Evolutionary conservation across 768 basidiomycete species (phyloP).

Genomic region (Chalciporus chontae): DNA sequence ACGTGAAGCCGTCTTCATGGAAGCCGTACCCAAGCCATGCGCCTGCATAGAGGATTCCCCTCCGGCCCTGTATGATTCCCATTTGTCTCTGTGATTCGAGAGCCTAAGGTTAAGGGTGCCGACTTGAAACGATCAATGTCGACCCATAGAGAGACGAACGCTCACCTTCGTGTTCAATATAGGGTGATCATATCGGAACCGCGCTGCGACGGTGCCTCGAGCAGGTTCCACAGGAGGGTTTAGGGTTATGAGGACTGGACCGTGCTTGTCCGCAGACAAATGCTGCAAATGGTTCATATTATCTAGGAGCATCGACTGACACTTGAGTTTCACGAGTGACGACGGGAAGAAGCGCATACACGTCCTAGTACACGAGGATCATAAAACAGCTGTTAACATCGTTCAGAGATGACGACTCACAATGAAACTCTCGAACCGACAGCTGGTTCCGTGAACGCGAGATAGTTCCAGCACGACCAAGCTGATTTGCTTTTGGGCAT

Average conservation of each 20-base stretch:
- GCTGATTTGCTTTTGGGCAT: conserved; percentile 61
- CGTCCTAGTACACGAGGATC: conserved; percentile 31
- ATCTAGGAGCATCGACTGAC: conserved; percentile 35
- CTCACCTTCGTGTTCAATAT: conserved; percentile 53
- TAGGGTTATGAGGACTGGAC: conserved; percentile 67
- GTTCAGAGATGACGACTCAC: conserved; percentile 35
- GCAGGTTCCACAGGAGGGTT: conserved; percentile 60
- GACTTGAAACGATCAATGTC: not conserved
- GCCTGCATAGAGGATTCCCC: conserved; percentile 61
- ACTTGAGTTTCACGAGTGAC: not conserved
- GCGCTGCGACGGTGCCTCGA: conserved; percentile 41
- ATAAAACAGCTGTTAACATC: not conserved
- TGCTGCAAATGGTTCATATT: conserved; percentile 78
- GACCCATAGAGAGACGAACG: not conserved
- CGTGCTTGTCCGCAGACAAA: conserved; percentile 49
- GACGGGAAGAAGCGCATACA: conserved; percentile 31
- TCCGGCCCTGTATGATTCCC: conserved; percentile 54
- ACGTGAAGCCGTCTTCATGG: conserved; percentile 75
- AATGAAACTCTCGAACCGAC: conserved; percentile 47
- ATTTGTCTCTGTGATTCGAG: conserved; percentile 53
- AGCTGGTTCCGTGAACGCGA: conserved; percentile 43
- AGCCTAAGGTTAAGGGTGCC: conserved; percentile 32
- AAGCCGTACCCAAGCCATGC: conserved; percentile 78
- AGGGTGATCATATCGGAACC: conserved; percentile 67
- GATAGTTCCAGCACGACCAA: conserved; percentile 81